Evolutionary conservation across 2,329 filamentous ascomycete genomes (phyloP).

Genomic region (Sclerotinia trifoliorum): DNA sequence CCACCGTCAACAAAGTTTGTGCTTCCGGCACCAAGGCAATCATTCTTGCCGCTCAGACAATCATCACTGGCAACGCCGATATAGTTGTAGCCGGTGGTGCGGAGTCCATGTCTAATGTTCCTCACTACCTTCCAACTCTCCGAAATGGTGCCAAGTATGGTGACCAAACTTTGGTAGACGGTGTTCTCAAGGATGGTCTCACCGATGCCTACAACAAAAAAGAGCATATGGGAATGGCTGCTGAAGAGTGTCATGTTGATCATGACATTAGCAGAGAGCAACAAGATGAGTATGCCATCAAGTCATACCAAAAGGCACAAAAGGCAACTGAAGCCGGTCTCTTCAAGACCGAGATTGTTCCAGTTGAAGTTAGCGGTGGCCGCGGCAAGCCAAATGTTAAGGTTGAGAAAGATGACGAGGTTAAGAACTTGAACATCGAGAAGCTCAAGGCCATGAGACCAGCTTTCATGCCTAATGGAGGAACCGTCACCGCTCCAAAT

Average conservation of each 20-base stretch:
- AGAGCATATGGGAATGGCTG: conserved; percentile 94
- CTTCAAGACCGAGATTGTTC: conserved; percentile 84
- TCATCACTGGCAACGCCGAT: conserved; percentile 91
- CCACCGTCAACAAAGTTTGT: conserved; percentile 98
- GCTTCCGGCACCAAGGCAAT: conserved; percentile 93
- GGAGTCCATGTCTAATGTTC: conserved; percentile 98
- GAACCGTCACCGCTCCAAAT: conserved; percentile 94
- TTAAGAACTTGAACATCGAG: conserved; percentile 85
- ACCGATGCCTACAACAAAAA: conserved; percentile 89
- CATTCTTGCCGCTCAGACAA: conserved; percentile 91
- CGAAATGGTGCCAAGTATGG: conserved; percentile 92
- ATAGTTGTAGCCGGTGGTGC: conserved; percentile 92
- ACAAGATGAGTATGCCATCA: conserved; percentile 95
- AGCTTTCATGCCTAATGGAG: conserved; percentile 74
- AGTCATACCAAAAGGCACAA: conserved; percentile 91
- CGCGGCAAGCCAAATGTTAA: conserved; percentile 83
- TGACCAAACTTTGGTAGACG: conserved; percentile 83
- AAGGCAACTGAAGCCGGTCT: conserved; percentile 76
- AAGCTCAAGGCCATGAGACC: conserved; percentile 85
- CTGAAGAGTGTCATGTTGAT: conserved; percentile 86
- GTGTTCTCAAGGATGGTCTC: conserved; percentile 89
- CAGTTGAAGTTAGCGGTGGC: conserved; percentile 81
- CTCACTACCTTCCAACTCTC: conserved; percentile 89
- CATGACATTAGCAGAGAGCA: conserved; percentile 77
- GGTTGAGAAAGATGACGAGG: conserved; percentile 87